Base-by-base conservation (phyloP, 768 basidiomycete species). In the Termitomyces sp. region DNA sequence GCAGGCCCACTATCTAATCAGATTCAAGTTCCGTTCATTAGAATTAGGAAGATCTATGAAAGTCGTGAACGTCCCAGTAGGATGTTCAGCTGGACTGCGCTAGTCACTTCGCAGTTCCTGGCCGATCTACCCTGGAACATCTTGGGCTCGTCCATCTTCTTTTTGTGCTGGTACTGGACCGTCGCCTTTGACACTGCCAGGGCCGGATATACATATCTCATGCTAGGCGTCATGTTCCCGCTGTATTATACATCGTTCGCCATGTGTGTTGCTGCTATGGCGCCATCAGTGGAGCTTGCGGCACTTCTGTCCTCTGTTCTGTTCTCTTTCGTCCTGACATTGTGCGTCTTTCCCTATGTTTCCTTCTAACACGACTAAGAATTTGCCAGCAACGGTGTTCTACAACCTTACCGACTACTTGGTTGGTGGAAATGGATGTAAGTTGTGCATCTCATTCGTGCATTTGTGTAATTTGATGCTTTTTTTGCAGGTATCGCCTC, bases 381-480 rank as follows among this genome's bases (percentile, higher is more conserved):
- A 54, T 41, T 41, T 40, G 51, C 10, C 62, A 84, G 82, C 66
- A 79, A 87, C 61, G 87, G 87, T 61, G 84, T 89, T 40, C 67
- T 90, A 4, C 88, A 90, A 64, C 88, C 88, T 7, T 86, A 74
- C 66, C 63, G 75, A 8, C 74, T 77, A 18, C 80, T 89, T 2
- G 82, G 82, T 12, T 87, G 86, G 82, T 90, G 88, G 88, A 67
- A 71, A 54, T 89, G 87, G 87, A 86, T 88, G 86, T 89, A 80
- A 61, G 65, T 48, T 10, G 3, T 16, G 18, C 16, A n/a, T 26
- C 18, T 9, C 13, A 32, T 32, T 28, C 20, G 18, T 13, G 7
- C 23, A 38, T 41, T 13, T 32, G 26, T 18, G 13, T 46, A 13
- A 12, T 13, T 23, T 61, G n/a, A 61, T 20, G 14, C 4, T 3